Conservation (phyloP, 2,329 filamentous ascomycete genomes). For the Fusarium buharicum region DNA sequence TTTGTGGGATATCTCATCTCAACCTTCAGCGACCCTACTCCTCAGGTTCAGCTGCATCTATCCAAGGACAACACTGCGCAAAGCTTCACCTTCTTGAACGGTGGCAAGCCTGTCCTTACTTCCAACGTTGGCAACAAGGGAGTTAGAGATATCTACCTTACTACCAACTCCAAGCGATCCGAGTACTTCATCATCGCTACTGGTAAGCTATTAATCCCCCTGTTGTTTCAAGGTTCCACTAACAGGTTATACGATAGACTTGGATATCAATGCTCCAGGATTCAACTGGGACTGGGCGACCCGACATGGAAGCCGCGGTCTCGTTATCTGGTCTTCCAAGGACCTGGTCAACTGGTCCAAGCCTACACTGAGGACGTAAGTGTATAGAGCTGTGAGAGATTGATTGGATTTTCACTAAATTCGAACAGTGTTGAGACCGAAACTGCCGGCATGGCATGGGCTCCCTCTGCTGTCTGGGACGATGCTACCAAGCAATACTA, state of each 20-base stretch:
- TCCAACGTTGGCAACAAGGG: conserved; percentile 50
- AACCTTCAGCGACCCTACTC: conserved; percentile 50
- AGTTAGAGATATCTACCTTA: conserved; percentile 51
- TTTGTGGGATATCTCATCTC: conserved; percentile 51
- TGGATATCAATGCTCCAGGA: conserved; percentile 49
- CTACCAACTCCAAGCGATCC: conserved; percentile 48
- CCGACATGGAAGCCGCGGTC: conserved; percentile 49
- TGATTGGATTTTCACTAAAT: neutral
- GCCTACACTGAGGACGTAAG: conserved; percentile 31
- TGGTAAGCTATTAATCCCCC: conserved; percentile 34
- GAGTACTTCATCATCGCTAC: conserved; percentile 52
- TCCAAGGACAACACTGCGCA: conserved; percentile 48
- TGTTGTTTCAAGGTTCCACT: neutral
- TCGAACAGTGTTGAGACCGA: conserved; percentile 46
- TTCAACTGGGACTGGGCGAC: conserved; percentile 53
- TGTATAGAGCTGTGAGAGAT: rapidly evolving
- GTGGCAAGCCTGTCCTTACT: conserved; percentile 47
- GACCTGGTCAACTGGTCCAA: conserved; percentile 51
- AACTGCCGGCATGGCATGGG: conserved; percentile 53
- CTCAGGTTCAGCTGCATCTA: conserved; percentile 49
- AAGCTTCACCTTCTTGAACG: conserved; percentile 49
- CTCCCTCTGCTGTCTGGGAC: conserved; percentile 52
- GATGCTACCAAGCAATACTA: conserved; percentile 53
- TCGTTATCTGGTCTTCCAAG: conserved; percentile 52
- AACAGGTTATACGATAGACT: conserved; percentile 38